Conservation (phyloP, 2,329 filamentous ascomycete genomes). For the Aureobasidium namibiae region DNA sequence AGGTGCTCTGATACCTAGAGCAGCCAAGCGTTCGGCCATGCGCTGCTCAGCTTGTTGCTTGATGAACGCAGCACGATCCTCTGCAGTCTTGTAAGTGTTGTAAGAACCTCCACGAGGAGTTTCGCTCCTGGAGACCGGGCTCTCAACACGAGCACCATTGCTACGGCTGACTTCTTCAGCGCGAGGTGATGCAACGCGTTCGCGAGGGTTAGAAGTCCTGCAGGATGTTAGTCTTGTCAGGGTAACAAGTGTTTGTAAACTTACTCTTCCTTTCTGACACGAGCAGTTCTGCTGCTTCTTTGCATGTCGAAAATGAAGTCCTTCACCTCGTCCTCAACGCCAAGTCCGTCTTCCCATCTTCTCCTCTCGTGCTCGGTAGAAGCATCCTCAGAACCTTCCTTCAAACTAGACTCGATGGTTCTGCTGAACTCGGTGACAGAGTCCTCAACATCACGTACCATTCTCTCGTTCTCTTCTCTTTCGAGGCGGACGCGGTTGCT, state of each 20-base stretch:
- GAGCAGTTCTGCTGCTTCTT: conserved; percentile 69
- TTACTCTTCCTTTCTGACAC: conserved; percentile 56
- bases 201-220: conserved; percentile 11
- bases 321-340: conserved; percentile 91
- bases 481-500: conserved; percentile 72
- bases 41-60: conserved; percentile 94
- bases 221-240: background rate
- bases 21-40: conserved; percentile 92
- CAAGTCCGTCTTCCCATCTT: conserved; percentile 91
- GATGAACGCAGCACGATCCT: conserved; percentile 91
- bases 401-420: conserved; percentile 78
- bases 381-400: conserved; percentile 67
- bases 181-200: conserved; percentile 4
- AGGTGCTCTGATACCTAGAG: conserved; percentile 80
- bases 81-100: conserved; percentile 77
- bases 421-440: conserved; percentile 83
- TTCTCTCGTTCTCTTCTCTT: conserved; percentile 87
- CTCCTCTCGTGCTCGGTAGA: conserved; percentile 82
- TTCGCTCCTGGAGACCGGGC: conserved; percentile 18
- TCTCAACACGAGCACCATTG: conserved; percentile 24
- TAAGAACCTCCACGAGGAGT: conserved; percentile 43
- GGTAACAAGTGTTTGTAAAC: conserved; percentile 16
- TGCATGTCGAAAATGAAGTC: conserved; percentile 98
- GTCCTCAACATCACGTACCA: conserved; percentile 95
- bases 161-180: conserved; percentile 23